phyloP scores from a whole-genome alignment of 371 early-diverging fungal species.

The Polyrhizophydium stewartii region DNA sequence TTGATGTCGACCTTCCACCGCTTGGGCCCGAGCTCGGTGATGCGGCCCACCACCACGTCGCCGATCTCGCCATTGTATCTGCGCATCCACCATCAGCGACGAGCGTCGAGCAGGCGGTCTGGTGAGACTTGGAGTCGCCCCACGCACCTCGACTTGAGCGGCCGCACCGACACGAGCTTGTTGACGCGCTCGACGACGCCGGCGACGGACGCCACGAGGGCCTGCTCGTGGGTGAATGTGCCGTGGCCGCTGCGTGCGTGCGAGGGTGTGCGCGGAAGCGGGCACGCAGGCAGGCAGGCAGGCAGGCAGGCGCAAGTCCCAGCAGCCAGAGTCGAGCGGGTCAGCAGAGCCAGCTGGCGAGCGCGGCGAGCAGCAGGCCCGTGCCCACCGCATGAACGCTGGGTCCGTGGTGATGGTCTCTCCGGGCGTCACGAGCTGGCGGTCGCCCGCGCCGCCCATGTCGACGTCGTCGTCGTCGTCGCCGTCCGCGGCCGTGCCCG shows the following conservation, averaged over 20 bases:
- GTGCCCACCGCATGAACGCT: constrained; percentile 76
- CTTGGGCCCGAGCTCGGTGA: constrained; percentile 81
- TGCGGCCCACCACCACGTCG: constrained; percentile 97
- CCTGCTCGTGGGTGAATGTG: constrained; percentile 58
- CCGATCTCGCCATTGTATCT: constrained; percentile 93
- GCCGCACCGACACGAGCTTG: constrained; percentile 89
- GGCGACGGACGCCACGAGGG: constrained; percentile 78
- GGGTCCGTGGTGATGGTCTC: constrained; percentile 78
- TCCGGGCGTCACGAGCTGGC: constrained; percentile 78
- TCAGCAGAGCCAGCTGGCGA: no score
- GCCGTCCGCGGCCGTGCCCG: constrained; percentile 5
- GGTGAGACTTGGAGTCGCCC: neutral
- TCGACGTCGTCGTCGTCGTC: constrained; percentile 2
- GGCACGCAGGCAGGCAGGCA: neutral
- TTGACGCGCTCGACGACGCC: constrained; percentile 95
- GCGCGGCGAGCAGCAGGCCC: no score
- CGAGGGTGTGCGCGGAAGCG: no score
- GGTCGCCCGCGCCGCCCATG: neutral
- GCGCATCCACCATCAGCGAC: neutral
- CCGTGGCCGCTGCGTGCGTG: constrained; percentile 82
- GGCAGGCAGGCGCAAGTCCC: neutral
- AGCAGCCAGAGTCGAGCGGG: neutral
- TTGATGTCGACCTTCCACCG: constrained; percentile 98
- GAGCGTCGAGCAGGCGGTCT: neutral
- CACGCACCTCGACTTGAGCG: constrained; percentile 81